Conservation (phyloP, 148 eudicot species). For the Agrostemma githago region DNA sequence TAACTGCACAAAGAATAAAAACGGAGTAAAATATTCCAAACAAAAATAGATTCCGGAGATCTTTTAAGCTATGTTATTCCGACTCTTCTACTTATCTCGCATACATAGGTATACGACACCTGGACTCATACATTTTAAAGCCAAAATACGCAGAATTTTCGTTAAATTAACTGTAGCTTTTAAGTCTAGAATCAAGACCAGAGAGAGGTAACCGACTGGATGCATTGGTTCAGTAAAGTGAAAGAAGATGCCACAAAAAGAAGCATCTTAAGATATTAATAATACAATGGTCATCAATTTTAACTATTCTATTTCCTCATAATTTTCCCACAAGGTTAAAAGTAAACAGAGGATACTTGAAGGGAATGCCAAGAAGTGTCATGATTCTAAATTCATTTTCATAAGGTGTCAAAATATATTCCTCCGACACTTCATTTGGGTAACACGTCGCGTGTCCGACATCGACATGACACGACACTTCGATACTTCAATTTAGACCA, state of each 20-base stretch:
- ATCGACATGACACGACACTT: no score
- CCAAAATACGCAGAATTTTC: no score
- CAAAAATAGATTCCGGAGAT: slow-evolving; percentile 2
- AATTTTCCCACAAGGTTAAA: background rate
- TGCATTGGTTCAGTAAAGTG: background rate
- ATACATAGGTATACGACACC: no score
- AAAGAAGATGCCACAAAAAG: slow-evolving; percentile 8
- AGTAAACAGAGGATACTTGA: background rate
- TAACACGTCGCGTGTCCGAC: no score
- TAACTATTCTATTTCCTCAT: background rate
- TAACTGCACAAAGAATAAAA: slow-evolving; percentile 13
- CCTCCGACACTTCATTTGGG: no score
- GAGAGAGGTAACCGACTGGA: slow-evolving; percentile 15
- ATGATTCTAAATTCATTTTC: background rate
- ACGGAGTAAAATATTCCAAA: background rate
- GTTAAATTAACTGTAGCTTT: background rate
- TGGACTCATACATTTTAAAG: no score
- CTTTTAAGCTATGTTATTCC: background rate
- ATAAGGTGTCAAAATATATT: background rate
- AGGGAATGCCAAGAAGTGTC: background rate
- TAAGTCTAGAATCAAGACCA: slow-evolving; percentile 9
- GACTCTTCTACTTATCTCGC: no score
- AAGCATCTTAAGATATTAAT: slow-evolving; percentile 9
- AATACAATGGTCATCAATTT: slow-evolving; percentile 16
- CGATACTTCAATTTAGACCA: no score